Percentiles rank a stretch among this genome's conserved stretches.
phyloP scores from a whole-genome alignment of 306 rosid species.

The Sechiopsis laciniata region DNA sequence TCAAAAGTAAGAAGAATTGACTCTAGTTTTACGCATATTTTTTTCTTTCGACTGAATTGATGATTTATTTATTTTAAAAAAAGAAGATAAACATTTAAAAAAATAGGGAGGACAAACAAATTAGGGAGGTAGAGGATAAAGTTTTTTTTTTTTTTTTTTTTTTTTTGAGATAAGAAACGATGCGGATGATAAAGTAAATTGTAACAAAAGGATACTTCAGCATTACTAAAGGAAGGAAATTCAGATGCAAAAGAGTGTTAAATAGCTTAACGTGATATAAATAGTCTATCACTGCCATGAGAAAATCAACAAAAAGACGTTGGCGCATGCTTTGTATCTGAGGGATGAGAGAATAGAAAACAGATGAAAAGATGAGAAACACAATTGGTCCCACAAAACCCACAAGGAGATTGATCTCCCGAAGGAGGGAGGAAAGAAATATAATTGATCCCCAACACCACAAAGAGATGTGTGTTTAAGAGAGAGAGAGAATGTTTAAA shows the following conservation, averaged over 20 bases:
- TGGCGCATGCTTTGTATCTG: background rate
- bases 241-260: background rate
- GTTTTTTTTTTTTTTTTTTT: too few species aligned
- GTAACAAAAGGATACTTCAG: background rate
- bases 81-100: too few species aligned
- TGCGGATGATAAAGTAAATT: background rate
- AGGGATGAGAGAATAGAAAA: background rate
- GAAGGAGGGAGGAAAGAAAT: background rate
- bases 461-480: background rate
- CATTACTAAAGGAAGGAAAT: background rate
- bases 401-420: background rate
- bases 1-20: background rate
- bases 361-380: background rate
- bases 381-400: too few species aligned
- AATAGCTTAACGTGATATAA: too few species aligned
- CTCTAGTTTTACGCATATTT: background rate
- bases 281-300: too few species aligned
- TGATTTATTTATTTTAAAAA: too few species aligned
- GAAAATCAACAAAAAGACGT: too few species aligned
- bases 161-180: too few species aligned
- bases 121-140: background rate
- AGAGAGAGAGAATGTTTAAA: background rate
- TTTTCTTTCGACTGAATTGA: background rate
- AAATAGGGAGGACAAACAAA: too few species aligned
- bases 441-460: background rate